Evolutionary conservation across 1,284 basidiomycete species (phyloP), one percentile per base, ranked within the genome.

Genomic region (Cutaneotrichosporon mucoides): DNA sequence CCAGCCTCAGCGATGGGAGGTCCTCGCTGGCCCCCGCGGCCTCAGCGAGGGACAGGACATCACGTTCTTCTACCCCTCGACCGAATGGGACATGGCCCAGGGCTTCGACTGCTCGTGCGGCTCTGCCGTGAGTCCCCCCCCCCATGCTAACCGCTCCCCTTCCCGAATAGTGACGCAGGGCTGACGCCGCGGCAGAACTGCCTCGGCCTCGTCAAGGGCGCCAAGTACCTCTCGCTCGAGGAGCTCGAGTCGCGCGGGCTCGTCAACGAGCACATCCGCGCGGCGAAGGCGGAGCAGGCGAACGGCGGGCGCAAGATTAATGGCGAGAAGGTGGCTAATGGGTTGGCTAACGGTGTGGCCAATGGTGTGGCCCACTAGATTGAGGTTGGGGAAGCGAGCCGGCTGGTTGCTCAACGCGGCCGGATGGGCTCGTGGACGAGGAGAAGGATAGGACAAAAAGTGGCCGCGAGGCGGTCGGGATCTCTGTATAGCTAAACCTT

Each of bases 11-110:
- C 67, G 76, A 15, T 84, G 83, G 71, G 78, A 78, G 37, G 70
- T 82, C 1, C 67, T 81, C 75, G 76, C 76, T 64, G 66, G 74
- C 6, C 63, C 63, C 36, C 38, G 67, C 43, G 73, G 76, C 44
- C 61, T 80, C 16, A 63, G 67, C 10, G 55, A 65, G 56, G 84
- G 85, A 73, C 72, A 84, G 71, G 66, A 70, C 37, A 61, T 82
- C 43, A 80, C 79, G 0, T 87, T 84, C 72, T 87, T 86, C 71
- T 87, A 88, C 71, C 86, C 86, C 12, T 83, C 82, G 64, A 87
- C 85, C 6, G 86, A 88, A 70, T 88, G 86, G 85, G 81, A 84
- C 55, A 87, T 88, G 86, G 84, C 81, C 11, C 84, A 85, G 67
- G 81, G 83, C 1, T 88, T 88, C 68, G 73, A 80, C 36, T 88